Conservation (phyloP, 495 filamentous ascomycete species). For the Cairneyella variabilis region DNA sequence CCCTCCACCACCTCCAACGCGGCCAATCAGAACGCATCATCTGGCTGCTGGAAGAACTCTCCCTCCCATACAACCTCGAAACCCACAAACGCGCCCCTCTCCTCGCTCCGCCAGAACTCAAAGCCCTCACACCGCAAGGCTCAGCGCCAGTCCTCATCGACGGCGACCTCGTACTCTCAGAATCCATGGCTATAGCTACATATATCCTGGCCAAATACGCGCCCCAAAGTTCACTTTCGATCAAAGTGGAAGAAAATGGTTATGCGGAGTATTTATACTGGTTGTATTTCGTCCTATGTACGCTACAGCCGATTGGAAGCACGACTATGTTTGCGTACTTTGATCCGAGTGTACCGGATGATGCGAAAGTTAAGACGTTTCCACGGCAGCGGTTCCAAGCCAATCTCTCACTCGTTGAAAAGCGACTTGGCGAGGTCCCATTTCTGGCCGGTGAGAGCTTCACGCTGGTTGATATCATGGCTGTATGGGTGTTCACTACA, state of each 20-base stretch:
- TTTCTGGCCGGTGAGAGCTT: conserved; percentile 57
- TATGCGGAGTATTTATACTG: conserved; percentile 57
- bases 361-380: conserved; percentile 16
- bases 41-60: conserved; percentile 82
- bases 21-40: conserved; percentile 55
- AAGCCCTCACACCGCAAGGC: conserved; percentile 76
- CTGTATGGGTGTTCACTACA: conserved; percentile 47
- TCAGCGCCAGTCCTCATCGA: conserved; percentile 70
- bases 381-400: conserved; percentile 27
- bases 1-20: neutral
- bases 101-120: conserved; percentile 64
- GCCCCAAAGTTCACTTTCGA: too few species aligned
- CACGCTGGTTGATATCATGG: conserved; percentile 60
- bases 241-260: too few species aligned
- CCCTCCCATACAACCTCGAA: conserved; percentile 67
- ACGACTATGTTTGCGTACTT: neutral
- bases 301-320: neutral
- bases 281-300: conserved; percentile 30
- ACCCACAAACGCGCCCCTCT: conserved; percentile 59
- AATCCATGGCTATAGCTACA: conserved; percentile 51
- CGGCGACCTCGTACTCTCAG: conserved; percentile 44
- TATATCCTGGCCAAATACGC: conserved; percentile 53
- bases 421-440: conserved; percentile 36
- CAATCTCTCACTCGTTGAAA: conserved; percentile 39
- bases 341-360: conserved; percentile 11